Conservation (phyloP, 148 eudicot species). For the Silene conica region DNA sequence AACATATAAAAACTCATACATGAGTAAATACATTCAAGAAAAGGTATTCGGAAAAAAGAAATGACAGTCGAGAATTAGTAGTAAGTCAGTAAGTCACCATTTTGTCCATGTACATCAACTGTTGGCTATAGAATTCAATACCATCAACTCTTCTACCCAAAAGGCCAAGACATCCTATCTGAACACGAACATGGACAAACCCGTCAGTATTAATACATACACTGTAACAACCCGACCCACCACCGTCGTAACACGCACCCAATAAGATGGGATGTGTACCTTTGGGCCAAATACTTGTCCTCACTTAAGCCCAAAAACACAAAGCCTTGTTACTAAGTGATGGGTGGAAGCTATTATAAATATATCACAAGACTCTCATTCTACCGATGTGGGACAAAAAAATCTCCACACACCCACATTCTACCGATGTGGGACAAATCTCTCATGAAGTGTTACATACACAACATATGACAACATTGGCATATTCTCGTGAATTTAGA, state of each 20-base stretch:
- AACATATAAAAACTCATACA: background rate
- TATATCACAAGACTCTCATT: no score
- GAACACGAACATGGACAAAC: conserved; percentile 16
- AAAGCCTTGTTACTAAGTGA: no score
- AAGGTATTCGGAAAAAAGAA: background rate
- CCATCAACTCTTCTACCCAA: conserved; percentile 77
- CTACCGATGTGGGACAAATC: no score
- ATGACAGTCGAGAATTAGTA: background rate
- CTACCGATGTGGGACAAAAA: no score
- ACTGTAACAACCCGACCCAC: no score
- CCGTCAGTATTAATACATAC: conserved; percentile 2
- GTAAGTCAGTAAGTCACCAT: conserved; percentile 41
- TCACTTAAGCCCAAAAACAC: no score
- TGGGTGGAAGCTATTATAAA: no score
- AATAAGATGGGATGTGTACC: no score
- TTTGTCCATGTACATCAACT: conserved; percentile 51
- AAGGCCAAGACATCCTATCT: conserved; percentile 87
- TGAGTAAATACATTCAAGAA: background rate
- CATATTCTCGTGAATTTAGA: background rate
- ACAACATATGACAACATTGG: background rate
- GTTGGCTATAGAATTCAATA: conserved; percentile 59
- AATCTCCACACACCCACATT: no score
- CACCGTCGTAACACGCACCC: no score
- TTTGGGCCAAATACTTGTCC: no score
- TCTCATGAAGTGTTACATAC: no score